Evolutionary conservation across 345 rosid genomes (phyloP).

Genomic region (Clausena lansium): DNA sequence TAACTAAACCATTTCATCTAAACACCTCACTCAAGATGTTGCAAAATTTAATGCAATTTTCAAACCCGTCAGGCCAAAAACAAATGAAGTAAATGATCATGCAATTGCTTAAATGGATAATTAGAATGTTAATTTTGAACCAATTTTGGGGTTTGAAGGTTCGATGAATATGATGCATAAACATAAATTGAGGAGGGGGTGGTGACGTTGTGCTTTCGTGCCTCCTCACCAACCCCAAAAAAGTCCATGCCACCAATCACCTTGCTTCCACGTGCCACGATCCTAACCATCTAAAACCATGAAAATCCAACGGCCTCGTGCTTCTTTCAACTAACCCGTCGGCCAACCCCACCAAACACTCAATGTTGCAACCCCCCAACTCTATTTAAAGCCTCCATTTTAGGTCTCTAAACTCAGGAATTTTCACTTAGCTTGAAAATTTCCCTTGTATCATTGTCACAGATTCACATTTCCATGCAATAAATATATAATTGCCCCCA

Average conservation of each 20-base stretch:
- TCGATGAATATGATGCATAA: no score
- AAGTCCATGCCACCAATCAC: neutral
- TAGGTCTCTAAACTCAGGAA: slow-evolving; percentile 26
- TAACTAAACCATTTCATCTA: no score
- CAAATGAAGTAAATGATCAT: neutral
- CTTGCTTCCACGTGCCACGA: slow-evolving; percentile 15
- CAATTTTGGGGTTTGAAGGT: neutral
- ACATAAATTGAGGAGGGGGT: neutral
- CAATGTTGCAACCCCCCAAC: neutral
- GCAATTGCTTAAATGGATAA: neutral
- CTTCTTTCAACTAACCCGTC: slow-evolving; percentile 41
- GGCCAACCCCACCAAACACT: slow-evolving; percentile 35
- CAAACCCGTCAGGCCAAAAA: no score
- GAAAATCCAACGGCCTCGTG: slow-evolving; percentile 35
- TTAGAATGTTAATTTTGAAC: neutral
- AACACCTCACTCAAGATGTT: neutral
- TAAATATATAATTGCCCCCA: no score
- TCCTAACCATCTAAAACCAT: slow-evolving; percentile 5
- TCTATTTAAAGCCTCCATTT: slow-evolving; percentile 26
- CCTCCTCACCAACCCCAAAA: slow-evolving; percentile 8
- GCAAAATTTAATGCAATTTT: neutral
- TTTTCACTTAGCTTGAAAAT: slow-evolving; percentile 27
- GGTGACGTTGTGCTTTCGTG: slow-evolving; percentile 18
- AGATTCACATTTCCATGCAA: no score
- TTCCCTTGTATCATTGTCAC: slow-evolving; percentile 1